Base-by-base conservation (phyloP, 2,329 filamentous ascomycete species). In the Colletotrichum tabaci region DNA sequence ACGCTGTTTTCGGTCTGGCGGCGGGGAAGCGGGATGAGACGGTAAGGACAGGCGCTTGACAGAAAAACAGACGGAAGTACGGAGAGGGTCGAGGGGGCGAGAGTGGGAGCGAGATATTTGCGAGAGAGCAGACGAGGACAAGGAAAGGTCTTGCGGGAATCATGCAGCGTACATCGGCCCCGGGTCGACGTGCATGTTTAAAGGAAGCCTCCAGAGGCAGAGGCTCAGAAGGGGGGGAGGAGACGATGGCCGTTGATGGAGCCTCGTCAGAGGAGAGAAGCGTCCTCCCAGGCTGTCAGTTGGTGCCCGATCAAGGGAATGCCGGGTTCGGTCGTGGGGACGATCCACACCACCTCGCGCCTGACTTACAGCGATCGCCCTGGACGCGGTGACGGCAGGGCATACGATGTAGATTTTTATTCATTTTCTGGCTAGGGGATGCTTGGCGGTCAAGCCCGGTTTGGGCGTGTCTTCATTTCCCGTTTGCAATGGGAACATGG, bases 331-430 rank as follows among this genome's bases (percentile, higher is more conserved):
- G 50, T 46, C 65, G 64, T 68, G 58, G 58, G 26, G 65, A 68
- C 66, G 68, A 60, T 68, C 68, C 68, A 71, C 68, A 57, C 58
- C 65, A 55, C 52, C 61, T 62, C 55, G 46, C 52, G 68, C 68
- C 68, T 58, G 68, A 71, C 68, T 68, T 68, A 60, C 68, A 71
- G 52, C 68, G 68, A 71, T 71, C 65, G 66, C 64, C 68, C 68
- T 71, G 68, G 68, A 26, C 62, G 44, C 26, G 49, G 49, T 61
- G 62, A 63, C 63, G 65, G 57, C 56, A 53, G 57, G 26, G 35
- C 23, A 56, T 40, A 38, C 23, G 35, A 23, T 15, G n/a, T 10
- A 44, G 35, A 2, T 12, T 30, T 40, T 18, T 13, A 26, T 18
- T 13, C 10, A 26, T 26, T 26, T 26, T 26, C 26, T 26, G 26